Conservation (phyloP, 75 land plant species). For the Picea glauca region DNA sequence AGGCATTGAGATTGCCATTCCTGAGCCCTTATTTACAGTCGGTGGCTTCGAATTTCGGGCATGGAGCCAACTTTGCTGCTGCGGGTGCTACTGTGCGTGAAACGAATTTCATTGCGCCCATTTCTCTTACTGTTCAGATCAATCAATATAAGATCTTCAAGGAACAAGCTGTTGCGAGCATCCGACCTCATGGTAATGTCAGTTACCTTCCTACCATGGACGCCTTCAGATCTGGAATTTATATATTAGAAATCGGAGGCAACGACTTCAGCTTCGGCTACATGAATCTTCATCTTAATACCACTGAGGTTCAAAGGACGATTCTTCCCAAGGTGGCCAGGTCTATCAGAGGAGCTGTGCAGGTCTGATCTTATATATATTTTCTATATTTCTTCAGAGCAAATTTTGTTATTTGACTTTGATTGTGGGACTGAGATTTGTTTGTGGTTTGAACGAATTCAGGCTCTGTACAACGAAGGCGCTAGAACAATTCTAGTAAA, state of each 20-base stretch:
- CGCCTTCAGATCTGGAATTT: not conserved
- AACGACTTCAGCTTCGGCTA: not conserved
- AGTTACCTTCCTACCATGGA: not conserved
- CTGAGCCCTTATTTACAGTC: constrained; percentile 50
- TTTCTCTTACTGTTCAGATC: constrained; percentile 19
- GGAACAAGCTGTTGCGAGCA: constrained; percentile 10
- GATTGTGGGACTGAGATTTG: too few relatives aligned
- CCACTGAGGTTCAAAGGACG: not conserved
- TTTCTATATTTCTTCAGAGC: too few relatives aligned
- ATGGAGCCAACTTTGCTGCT: constrained; percentile 75
- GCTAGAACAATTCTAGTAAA: constrained; percentile 55
- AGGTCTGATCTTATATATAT: too few relatives aligned
- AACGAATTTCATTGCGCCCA: constrained; percentile 21
- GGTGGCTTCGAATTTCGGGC: constrained; percentile 45
- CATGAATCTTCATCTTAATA: not conserved
- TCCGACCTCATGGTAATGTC: not conserved
- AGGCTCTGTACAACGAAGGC: constrained; percentile 56
- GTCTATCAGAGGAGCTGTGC: too few relatives aligned
- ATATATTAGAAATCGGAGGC: not conserved
- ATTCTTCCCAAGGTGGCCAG: constrained; percentile 8
- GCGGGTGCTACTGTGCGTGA: constrained; percentile 52
- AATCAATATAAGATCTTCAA: constrained; percentile 24
- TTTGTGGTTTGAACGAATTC: not conserved
- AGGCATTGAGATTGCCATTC: constrained; percentile 37
- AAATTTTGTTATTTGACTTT: too few relatives aligned